Base-by-base conservation (phyloP, 2,329 filamentous ascomycete genomes). In the Fusarium nelsonii region DNA sequence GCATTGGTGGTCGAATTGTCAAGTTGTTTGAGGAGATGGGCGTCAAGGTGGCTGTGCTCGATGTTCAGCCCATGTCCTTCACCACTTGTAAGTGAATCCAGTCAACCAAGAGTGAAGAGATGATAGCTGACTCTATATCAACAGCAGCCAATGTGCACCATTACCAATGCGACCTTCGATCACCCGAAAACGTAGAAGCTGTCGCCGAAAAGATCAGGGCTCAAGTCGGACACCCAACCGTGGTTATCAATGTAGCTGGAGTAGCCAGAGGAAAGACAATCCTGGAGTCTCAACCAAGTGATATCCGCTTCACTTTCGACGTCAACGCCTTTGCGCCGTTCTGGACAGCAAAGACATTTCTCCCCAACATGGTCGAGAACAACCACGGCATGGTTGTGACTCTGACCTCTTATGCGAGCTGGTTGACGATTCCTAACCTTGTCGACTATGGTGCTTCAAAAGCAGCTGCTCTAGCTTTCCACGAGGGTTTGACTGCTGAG, bases 311-410 rank as follows among this genome's bases (percentile, higher is more conserved):
- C 72, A 91, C 90, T 52, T 92, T 93, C 76, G 88, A 89, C 62
- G 88, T 93, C 71, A 94, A 93, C 79, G 82, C 88, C 0, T 76
- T 93, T 33, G 83, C 88, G 4, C 90, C 91, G 78, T 92, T 88
- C 81, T 89, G 85, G 82, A 83, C 89, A n/a, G 80, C 85, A 8
- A 86, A 88, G 74, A 85, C 89, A 59, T 93, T 93, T 78, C 80
- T 94, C 2, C 91, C 91, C 0, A 76, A 80, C 68, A 91, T 94
- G 84, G 78, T 90, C 52, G 75, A 78, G 9, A 75, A 75, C 14
- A 88, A 92, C 79, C 91, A 93, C 79, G 91, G 91, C 63, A 91
- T 91, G 84, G 77, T 93, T 40, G 89, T 93, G 23, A 93, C 89
- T 1, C 84, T 93, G 23, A 88, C 91, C 15, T 89, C 86, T 3